Evolutionary conservation across 805 yeast species (phyloP).

Genomic region (Hanseniaspora meyeri): DNA sequence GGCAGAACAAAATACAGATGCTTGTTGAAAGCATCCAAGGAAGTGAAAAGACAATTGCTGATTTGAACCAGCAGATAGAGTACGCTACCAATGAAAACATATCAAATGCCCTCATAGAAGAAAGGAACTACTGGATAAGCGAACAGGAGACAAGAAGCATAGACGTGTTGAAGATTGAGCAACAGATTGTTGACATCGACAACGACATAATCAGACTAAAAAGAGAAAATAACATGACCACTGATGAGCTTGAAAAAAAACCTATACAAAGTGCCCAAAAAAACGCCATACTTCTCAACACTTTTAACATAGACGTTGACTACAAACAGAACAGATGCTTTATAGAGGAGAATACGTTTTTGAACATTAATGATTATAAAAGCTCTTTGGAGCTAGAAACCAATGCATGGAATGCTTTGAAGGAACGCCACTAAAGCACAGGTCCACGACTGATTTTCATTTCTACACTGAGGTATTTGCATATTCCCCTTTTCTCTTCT

Average conservation of each 20-base stretch:
- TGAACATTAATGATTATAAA: background rate
- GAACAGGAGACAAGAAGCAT: background rate
- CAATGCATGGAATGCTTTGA: constrained; percentile 6
- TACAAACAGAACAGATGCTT: background rate
- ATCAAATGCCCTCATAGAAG: background rate
- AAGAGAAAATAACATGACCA: background rate
- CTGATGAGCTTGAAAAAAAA: constrained; percentile 1
- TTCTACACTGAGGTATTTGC: too few relatives aligned
- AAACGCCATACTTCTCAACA: constrained; percentile 1
- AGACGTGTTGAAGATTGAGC: background rate
- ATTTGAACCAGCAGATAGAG: background rate
- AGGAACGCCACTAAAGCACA: background rate
- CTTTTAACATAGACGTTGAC: constrained; percentile 1
- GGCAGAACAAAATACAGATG: background rate
- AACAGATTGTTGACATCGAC: background rate
- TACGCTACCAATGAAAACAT: background rate
- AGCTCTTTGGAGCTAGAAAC: background rate
- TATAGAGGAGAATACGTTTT: background rate
- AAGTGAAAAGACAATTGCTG: background rate
- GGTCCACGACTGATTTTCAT: background rate
- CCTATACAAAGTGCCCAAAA: background rate
- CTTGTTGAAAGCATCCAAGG: background rate
- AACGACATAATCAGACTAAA: background rate
- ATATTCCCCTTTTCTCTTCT: too few relatives aligned
- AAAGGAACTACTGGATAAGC: background rate